Percentiles rank a stretch among this genome's conserved stretches.
These are phyloP conservation scores for Quercus robur DNA, from an alignment of 306 rosid genomes.

Conservation along the genomic window DNA sequence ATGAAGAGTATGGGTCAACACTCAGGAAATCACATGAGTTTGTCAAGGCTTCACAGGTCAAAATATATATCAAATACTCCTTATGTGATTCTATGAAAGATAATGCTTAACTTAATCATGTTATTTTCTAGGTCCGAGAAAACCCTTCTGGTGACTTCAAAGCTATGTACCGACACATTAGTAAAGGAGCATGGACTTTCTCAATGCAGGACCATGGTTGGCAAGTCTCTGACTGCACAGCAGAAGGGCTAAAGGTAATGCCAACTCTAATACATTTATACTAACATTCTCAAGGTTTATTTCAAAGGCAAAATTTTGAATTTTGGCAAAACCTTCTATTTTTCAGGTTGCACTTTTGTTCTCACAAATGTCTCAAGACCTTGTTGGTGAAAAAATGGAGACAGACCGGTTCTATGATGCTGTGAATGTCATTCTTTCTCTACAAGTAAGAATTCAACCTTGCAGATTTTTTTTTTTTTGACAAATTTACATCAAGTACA, in stretches of 20 bases:
- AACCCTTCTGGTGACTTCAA: constrained; percentile 48
- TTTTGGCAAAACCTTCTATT: not conserved
- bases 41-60: constrained; percentile 63
- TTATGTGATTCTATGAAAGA: not conserved
- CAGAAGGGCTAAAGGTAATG: constrained; percentile 56
- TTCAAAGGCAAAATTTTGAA: too few relatives aligned
- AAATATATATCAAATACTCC: not conserved
- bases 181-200: constrained; percentile 64
- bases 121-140: constrained; percentile 32
- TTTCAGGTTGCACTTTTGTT: constrained; percentile 45
- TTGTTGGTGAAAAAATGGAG: constrained; percentile 27
- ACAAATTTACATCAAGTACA: not conserved
- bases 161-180: constrained; percentile 44
- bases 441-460: constrained; percentile 25
- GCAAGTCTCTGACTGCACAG: constrained; percentile 68
- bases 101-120: not conserved
- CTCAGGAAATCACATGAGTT: constrained; percentile 58
- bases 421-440: constrained; percentile 53
- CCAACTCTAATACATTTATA: not conserved
- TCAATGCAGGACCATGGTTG: constrained; percentile 52
- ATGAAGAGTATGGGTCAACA: constrained; percentile 45
- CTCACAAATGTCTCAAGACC: constrained; percentile 34
- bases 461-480: not conserved
- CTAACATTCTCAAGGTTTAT: not conserved
- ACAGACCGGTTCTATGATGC: constrained; percentile 36